Evolutionary conservation across 2,329 filamentous ascomycete genomes (phyloP).

Genomic region (Tolypocladium pustulatum): DNA sequence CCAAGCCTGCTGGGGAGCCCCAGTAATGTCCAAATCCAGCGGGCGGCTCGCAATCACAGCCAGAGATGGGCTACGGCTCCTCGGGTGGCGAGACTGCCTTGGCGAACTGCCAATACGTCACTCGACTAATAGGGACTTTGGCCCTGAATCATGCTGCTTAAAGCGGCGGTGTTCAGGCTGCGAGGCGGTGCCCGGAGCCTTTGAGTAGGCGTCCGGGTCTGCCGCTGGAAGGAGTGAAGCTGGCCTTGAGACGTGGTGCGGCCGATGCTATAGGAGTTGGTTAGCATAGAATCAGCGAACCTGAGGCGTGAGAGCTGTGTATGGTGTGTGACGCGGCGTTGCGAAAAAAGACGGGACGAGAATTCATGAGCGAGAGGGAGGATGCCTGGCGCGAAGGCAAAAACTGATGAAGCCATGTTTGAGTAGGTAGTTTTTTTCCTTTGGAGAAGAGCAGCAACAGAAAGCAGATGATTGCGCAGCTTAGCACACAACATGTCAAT

Average conservation of each 20-base stretch:
- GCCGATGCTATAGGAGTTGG: not conserved
- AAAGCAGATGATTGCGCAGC: not conserved
- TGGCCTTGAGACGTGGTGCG: not conserved
- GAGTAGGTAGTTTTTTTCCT: too few species aligned
- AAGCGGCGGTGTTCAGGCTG: not conserved
- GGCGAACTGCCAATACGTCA: not conserved
- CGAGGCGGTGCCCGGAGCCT: not conserved
- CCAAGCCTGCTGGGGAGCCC: not conserved
- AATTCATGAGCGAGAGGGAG: not conserved
- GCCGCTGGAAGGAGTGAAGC: not conserved
- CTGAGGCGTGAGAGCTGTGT: not conserved
- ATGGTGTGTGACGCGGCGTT: not conserved
- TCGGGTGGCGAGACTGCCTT: not conserved
- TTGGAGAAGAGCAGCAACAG: not conserved
- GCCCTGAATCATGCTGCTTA: not conserved
- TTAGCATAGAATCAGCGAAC: not conserved
- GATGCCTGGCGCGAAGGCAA: not conserved
- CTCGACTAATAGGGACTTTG: not conserved
- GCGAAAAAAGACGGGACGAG: not conserved
- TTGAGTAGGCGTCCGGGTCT: not conserved
- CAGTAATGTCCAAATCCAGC: not conserved
- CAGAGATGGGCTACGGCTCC: not conserved
- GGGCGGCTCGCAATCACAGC: not conserved
- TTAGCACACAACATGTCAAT: not conserved
- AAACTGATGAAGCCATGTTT: not conserved